Conservation (phyloP, 371 early-diverging fungal genomes). For the Lichtheimia ornata region DNA sequence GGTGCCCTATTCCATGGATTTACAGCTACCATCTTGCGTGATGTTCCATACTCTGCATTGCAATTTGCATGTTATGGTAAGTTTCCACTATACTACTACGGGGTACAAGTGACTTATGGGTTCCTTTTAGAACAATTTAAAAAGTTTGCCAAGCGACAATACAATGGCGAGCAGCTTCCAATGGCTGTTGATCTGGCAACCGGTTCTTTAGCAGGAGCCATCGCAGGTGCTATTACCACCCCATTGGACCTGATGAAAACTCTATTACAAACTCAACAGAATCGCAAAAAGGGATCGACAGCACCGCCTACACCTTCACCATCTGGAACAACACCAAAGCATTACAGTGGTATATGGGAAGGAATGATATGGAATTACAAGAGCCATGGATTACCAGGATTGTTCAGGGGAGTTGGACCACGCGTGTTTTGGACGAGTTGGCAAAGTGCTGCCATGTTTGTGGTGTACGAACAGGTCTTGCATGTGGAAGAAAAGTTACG, state of each 20-base stretch:
- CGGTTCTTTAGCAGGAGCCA: constrained; percentile 68
- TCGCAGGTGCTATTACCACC: constrained; percentile 71
- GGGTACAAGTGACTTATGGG: not conserved
- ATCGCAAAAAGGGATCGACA: constrained; percentile 31
- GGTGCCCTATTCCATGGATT: constrained; percentile 71
- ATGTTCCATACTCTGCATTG: constrained; percentile 74
- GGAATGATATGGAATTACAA: constrained; percentile 65
- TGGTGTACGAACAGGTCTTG: constrained; percentile 67
- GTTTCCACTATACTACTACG: not conserved
- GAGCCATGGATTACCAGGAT: constrained; percentile 60
- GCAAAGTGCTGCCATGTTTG: constrained; percentile 73
- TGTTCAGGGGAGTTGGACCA: constrained; percentile 70
- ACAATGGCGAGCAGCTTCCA: constrained; percentile 40
- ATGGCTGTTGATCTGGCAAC: constrained; percentile 56
- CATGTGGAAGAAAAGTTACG: constrained; percentile 41
- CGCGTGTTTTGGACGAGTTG: constrained; percentile 68
- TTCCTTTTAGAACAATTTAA: constrained; percentile 48
- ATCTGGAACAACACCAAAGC: constrained; percentile 36
- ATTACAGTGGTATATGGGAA: constrained; percentile 66
- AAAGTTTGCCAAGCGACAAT: constrained; percentile 38
- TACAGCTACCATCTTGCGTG: constrained; percentile 65
- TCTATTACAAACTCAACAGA: constrained; percentile 64
- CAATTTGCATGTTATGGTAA: constrained; percentile 76
- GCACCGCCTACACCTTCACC: constrained; percentile 13
- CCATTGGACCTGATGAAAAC: constrained; percentile 75